Base-by-base conservation (phyloP, 345 rosid species). In the Iberis pinnata region DNA sequence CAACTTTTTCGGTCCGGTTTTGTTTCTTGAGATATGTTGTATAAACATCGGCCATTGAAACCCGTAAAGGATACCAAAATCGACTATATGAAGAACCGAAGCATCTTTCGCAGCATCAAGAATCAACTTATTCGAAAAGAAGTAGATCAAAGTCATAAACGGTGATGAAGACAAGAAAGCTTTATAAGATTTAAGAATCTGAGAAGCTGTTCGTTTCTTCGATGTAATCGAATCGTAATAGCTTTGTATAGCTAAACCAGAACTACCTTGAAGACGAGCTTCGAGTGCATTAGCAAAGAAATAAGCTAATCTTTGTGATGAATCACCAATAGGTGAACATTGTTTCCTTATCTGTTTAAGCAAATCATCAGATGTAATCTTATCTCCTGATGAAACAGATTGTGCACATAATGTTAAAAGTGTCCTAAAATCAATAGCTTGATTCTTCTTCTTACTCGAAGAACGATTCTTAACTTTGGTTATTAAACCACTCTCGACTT, bases 41-140 rank as follows among this genome's bases (percentile, higher is more conserved):
- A 90, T 84, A 29, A 88, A 87, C 60, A 69, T 53, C 0, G 98
- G 96, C 96, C 92, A 90, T 16, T 87, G 93, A 73, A 84, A 90
- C 58, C 98, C 98, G 41, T 79, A 87, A 6, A 54, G 40, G 46
- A 90, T 78, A 35, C 98, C 96, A 9, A 90, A 90, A 70, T 90
- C 96, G 47, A 88, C 60, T 29, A 90, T 67, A 64, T 90, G 98
- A 70, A 90, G 86, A 41, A 70, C 75, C 4, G 72, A 64, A 27
- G 83, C 77, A 12, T 60, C 77, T 38, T 70, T 75, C 26, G 95
- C 77, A 37, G 74, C 69, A 12, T 70, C 57, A 49, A 53, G 31
- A 50, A 90, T 79, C 70, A 49, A 75, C 47, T 60, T 58, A 69
- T 70, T 81, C 2, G 84, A 75, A 36, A 68, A 90, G 47, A 65